Evolutionary conservation across 352 stramenopile genomes (phyloP), one percentile per base, ranked within the genome.

Genomic region (Peronospora belbahrii): DNA sequence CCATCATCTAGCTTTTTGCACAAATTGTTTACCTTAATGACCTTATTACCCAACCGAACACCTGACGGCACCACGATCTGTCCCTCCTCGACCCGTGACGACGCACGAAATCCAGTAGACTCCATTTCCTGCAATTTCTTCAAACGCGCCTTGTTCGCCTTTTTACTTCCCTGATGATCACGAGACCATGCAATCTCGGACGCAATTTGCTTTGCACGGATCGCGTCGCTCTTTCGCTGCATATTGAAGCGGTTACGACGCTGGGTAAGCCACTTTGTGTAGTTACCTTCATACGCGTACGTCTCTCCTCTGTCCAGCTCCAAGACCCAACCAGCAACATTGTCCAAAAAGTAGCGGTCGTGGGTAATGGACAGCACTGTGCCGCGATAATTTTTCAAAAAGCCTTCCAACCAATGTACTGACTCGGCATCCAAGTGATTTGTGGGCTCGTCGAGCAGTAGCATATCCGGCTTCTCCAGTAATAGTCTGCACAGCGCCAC

Each of bases 331-430:
- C 92, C 76, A 6, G 92, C 91, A 4, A 98, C 95, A 57, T 98
- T 98, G 57, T 99, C 95, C 19, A 99, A 54, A 59, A 99, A 99
- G 67, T 98, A 98, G 15, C 95, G 79, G 64, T 99, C 96, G 75
- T 99, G 96, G 18, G 96, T 98, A 57, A 99, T 97, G 22, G 90
- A 97, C 15, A 99, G 81, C 44, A 98, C 94, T 0, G 96, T 99
- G 47, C 95, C 93, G 35, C 85, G 84, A 67, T 98, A 98, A 40
- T 87, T 75, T 46, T 90, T 84, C 47, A 99, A 73, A 60, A 98
- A 99, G n/a, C 89, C 64, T 63, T 99, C 95, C 18, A 99, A 78
- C 96, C 96, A 99, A 22, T 73, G 67, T 55, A 99, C 96, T 13
- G 77, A 95, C 65, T 98, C 92, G 10, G 91, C 89, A 69, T 99